Evolutionary conservation across 768 basidiomycete species (phyloP).

Genomic region (Suillus subluteus): DNA sequence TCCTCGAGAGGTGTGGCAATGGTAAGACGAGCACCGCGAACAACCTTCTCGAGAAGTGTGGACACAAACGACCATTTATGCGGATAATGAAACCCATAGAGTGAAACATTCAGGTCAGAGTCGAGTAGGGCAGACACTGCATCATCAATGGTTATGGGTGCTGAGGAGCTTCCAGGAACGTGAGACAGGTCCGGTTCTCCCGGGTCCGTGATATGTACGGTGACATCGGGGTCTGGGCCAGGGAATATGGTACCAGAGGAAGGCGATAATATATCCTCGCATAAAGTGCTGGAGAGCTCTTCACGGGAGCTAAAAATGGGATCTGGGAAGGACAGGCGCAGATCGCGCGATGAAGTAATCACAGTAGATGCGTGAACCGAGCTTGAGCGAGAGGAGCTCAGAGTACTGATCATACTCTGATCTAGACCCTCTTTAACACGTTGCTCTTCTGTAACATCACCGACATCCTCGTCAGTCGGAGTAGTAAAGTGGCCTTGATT

Average conservation of each 20-base stretch:
- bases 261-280: slow-evolving; percentile 51
- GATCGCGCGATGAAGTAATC: slow-evolving; percentile 69
- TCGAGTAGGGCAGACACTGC: slow-evolving; percentile 29
- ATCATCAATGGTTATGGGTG: slow-evolving; percentile 24
- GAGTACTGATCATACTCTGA: slow-evolving; percentile 82
- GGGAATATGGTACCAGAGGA: slow-evolving; percentile 34
- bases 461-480: slow-evolving; percentile 32
- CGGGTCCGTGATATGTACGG: slow-evolving; percentile 32
- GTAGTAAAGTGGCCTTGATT: slow-evolving; percentile 30
- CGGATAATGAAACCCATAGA: slow-evolving; percentile 66
- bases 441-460: slow-evolving; percentile 61
- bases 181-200: slow-evolving; percentile 36
- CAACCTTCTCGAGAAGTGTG: slow-evolving; percentile 59
- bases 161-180: slow-evolving; percentile 40
- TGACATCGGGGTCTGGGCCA: slow-evolving; percentile 22
- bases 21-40: slow-evolving; percentile 38
- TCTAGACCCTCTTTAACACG: slow-evolving; percentile 75
- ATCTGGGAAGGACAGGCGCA: slow-evolving; percentile 83
- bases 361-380: slow-evolving; percentile 56
- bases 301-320: slow-evolving; percentile 74
- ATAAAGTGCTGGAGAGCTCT: slow-evolving; percentile 59
- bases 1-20: slow-evolving; percentile 25
- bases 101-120: slow-evolving; percentile 58
- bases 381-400: slow-evolving; percentile 73
- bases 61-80: slow-evolving; percentile 67